Evolutionary conservation across 1,139 yeast species (phyloP).

Genomic region (Scheffersomyces parashehatae): DNA sequence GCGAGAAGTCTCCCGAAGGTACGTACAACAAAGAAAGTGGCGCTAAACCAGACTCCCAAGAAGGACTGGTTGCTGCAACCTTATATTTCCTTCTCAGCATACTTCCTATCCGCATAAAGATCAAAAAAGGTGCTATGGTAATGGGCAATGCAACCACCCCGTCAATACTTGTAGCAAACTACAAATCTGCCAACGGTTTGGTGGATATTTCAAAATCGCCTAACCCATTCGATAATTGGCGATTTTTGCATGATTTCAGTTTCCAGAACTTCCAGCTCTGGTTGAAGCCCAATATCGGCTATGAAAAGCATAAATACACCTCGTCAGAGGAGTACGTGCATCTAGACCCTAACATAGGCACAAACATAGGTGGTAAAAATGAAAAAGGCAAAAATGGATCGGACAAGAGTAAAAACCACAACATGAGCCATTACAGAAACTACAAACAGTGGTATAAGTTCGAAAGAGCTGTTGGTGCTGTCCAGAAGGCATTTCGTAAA

Average conservation of each 20-base stretch:
- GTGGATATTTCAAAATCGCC: conserved; percentile 58
- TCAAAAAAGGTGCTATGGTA: conserved; percentile 73
- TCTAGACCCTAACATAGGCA: not conserved
- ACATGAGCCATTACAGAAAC: conserved; percentile 16
- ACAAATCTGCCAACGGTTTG: conserved; percentile 54
- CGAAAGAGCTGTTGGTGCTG: conserved; percentile 16
- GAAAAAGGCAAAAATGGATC: conserved; percentile 7
- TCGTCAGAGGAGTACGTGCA: conserved; percentile 1
- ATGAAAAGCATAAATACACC: conserved; percentile 23
- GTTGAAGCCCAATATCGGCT: conserved; percentile 69
- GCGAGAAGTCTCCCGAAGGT: not conserved
- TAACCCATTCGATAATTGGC: conserved; percentile 55
- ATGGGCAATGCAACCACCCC: conserved; percentile 82
- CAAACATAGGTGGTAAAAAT: not conserved
- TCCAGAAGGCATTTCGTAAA: conserved; percentile 4
- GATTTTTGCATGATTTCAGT: conserved; percentile 42
- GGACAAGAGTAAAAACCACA: conserved; percentile 1
- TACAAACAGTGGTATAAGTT: conserved; percentile 26
- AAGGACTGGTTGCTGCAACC: not conserved
- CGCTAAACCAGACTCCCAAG: not conserved
- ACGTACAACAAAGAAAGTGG: not conserved
- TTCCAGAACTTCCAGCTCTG: conserved; percentile 56
- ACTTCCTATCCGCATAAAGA: conserved; percentile 58
- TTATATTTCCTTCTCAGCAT: conserved; percentile 30
- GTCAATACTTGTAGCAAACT: conserved; percentile 65